These are phyloP conservation scores for Penicillium palitans DNA, from an alignment of 2,329 filamentous ascomycete species.

Conservation along the genomic window DNA sequence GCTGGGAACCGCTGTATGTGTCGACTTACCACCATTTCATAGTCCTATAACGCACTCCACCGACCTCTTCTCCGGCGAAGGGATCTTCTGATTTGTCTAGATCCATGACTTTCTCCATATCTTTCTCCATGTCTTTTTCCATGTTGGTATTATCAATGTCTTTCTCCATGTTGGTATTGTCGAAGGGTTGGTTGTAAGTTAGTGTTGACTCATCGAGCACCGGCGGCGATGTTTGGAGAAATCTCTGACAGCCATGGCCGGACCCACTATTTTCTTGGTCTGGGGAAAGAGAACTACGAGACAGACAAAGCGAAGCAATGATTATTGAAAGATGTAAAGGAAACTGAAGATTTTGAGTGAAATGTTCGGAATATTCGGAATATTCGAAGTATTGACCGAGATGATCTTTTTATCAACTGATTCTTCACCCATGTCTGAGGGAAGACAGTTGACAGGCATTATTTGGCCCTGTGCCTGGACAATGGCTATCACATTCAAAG, in stretches of 20 bases:
- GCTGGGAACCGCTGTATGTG: background rate
- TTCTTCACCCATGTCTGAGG: background rate
- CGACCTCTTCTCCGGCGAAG: constrained; percentile 37
- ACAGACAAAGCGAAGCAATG: background rate
- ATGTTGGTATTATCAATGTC: background rate
- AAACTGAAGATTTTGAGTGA: no score
- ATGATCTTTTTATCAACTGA: background rate
- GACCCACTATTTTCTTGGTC: constrained; percentile 2
- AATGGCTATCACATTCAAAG: background rate
- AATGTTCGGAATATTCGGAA: no score
- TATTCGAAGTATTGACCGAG: no score
- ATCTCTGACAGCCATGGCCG: background rate
- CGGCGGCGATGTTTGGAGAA: background rate
- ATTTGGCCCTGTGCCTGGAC: background rate
- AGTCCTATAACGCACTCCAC: constrained; percentile 51
- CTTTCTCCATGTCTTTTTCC: background rate
- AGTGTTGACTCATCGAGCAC: constrained; percentile 1
- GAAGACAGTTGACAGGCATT: background rate
- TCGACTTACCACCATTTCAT: constrained; percentile 45
- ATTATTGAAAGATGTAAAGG: background rate
- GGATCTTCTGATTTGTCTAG: constrained; percentile 24
- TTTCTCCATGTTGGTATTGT: background rate
- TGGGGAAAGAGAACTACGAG: background rate
- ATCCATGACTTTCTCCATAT: background rate
- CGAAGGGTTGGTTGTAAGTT: background rate